These are phyloP conservation scores for Chlorencoelia australis DNA, from an alignment of 2,329 filamentous ascomycete species.

Conservation along the genomic window DNA sequence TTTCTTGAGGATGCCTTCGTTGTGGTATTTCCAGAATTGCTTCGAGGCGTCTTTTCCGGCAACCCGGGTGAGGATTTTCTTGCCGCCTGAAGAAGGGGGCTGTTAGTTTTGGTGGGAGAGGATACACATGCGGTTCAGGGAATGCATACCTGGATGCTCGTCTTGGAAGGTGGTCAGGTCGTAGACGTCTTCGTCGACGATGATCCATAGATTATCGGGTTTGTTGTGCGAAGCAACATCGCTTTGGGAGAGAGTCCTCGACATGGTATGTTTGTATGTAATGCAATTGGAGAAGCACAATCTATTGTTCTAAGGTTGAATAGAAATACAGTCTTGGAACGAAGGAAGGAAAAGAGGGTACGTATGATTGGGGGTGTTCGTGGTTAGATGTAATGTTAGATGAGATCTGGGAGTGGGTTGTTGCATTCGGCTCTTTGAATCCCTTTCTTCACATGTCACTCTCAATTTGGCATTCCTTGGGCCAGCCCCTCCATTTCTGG, in stretches of 20 bases:
- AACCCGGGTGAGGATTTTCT: slow-evolving; percentile 26
- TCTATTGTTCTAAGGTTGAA: too few relatives aligned
- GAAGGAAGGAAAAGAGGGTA: too few relatives aligned
- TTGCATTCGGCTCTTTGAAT: too few relatives aligned
- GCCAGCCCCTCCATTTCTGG: too few relatives aligned
- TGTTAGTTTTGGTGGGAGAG: slow-evolving; percentile 10
- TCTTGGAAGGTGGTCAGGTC: slow-evolving; percentile 85
- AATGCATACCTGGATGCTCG: slow-evolving; percentile 62
- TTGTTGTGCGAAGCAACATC: slow-evolving; percentile 93
- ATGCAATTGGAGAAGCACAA: too few relatives aligned
- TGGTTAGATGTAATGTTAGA: too few relatives aligned
- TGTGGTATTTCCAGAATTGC: slow-evolving; percentile 29
- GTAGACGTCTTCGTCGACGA: slow-evolving; percentile 92
- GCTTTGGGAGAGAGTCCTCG: slow-evolving; percentile 70
- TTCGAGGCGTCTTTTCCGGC: slow-evolving; percentile 28
- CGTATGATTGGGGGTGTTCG: too few relatives aligned
- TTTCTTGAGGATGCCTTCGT: slow-evolving; percentile 35
- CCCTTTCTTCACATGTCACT: too few relatives aligned
- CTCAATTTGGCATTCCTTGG: too few relatives aligned
- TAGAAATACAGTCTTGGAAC: too few relatives aligned
- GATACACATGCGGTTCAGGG: slow-evolving; percentile 27
- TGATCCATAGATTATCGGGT: slow-evolving; percentile 73
- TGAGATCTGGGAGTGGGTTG: too few relatives aligned
- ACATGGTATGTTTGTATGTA: slow-evolving; percentile 49
- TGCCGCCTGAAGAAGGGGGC: slow-evolving; percentile 34